Evolutionary conservation across 768 basidiomycete species (phyloP), one percentile per base, ranked within the genome.

Genomic region (Suillus brevipes): DNA sequence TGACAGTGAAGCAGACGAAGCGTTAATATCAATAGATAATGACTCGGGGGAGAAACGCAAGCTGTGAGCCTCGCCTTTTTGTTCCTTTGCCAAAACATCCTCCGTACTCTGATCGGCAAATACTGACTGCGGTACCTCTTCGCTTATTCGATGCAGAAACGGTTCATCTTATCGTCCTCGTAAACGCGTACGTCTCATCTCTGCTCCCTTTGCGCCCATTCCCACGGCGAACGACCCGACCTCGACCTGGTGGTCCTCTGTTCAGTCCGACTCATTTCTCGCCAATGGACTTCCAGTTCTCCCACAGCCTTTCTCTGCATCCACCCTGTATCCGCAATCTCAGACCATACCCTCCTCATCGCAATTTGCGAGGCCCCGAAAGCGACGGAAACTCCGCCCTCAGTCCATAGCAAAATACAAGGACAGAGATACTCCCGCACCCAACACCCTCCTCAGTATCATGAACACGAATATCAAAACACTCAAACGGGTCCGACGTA

Each of bases 391-490:
- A 55, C 49, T 34, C 7, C 65, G 34, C 14, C 52, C 75, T 67
- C 61, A 75, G 68, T 63, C 65, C 68, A 72, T 65, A 74, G 71
- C 69, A 50, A 61, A 61, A 13, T 70, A 31, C 50, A 70, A 53
- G 47, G 50, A 14, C 16, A 69, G 49, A 43, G 65, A 40, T 25
- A 65, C 64, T 53, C 67, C 62, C 43, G 69, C 72, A 20, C 72
- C 80, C 73, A 71, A 82, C 58, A 82, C 88, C 1, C 76, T 94
- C 23, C 78, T 92, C n/a, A 78, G 77, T 18, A 70, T 88, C 61
- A 92, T 94, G 88, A 92, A 90, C 73, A 80, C 79, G 60, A 94
- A 94, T 71, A 86, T 94, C 64, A 85, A 82, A 68, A 90, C 90
- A 3, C 83, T 94, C 78, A 86, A 88, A 64, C 84, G 89, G 31